Evolutionary conservation across 441 rosid genomes (phyloP), one percentile per base, ranked within the genome.

Genomic region (Gossypium trilobum): DNA sequence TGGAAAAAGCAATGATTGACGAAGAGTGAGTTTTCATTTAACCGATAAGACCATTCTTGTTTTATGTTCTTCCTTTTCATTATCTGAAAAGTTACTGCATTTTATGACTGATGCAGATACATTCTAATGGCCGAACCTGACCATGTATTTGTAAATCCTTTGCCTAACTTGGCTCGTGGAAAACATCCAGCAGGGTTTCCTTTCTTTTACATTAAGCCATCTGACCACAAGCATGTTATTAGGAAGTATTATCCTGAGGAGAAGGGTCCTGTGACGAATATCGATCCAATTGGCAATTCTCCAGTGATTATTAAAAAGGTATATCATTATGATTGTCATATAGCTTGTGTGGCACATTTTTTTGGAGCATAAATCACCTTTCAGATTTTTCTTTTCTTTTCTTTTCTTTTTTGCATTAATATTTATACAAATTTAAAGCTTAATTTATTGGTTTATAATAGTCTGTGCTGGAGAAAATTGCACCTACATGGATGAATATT

Each of bases 111-210:
- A 73, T 78, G 81, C 87, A 90, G 96, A 42, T 88, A 86, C 76
- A 76, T 90, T 78, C 82, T 88, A 50, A 90, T 90, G 96, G 96
- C 93, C 3, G 96, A 90, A 81, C 93, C 96, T 4, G 96, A 90
- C 78, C 96, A 88, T 77, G 46, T 90, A 76, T 87, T 88, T 75
- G 85, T 80, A 48, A 85, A 82, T 62, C 92, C 93, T 73, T 82
- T 88, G 83, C 92, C 91, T 22, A 90, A 90, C 80, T 82, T 90
- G 88, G 89, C 88, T 31, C 79, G 52, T 9, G 87, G 86, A 73
- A 74, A 64, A 73, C 60, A 78, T 61, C 96, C 96, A 22, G 96
- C 88, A 0, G 96, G 84, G 14, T 90, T 25, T 77, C 91, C 93
- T 16, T 90, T 90, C 84, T 87, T 87, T 78, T 90, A 90, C 76